Conservation (phyloP, 768 basidiomycete genomes). For the Collybia sp. region DNA sequence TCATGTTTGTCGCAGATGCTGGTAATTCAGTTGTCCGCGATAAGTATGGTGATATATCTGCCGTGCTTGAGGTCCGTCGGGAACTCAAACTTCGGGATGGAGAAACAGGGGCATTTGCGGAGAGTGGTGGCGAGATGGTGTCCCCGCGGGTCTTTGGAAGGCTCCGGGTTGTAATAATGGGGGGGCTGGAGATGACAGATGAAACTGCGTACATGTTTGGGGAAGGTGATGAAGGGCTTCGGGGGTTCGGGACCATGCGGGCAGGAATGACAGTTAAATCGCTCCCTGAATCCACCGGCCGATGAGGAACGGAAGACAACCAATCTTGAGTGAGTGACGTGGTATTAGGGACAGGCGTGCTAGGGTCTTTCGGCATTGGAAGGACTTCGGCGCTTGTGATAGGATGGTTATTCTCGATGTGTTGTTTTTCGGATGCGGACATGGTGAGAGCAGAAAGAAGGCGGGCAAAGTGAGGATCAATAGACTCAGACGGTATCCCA, state of each 20-base stretch:
- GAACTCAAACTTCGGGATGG: not conserved
- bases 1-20: slow-evolving; percentile 56
- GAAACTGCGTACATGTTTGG: not conserved
- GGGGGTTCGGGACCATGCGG: slow-evolving; percentile 1
- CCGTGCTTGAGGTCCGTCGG: slow-evolving; percentile 39
- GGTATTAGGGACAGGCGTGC: slow-evolving; percentile 16
- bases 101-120: not conserved
- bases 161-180: too few species aligned
- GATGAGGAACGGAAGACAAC: slow-evolving; percentile 13
- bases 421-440: slow-evolving; percentile 35
- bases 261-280: slow-evolving; percentile 1
- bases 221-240: not conserved
- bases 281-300: not conserved
- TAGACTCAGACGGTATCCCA: slow-evolving; percentile 23
- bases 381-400: slow-evolving; percentile 8
- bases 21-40: slow-evolving; percentile 49
- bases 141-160: not conserved
- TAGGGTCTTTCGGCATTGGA: slow-evolving; percentile 8
- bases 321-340: slow-evolving; percentile 17
- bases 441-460: slow-evolving; percentile 58
- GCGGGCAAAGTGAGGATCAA: slow-evolving; percentile 71
- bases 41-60: slow-evolving; percentile 70
- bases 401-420: slow-evolving; percentile 8
- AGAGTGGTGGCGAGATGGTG: not conserved
- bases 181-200: not conserved